Evolutionary conservation across 1,284 basidiomycete species (phyloP).

Genomic region (Cerrena zonata): DNA sequence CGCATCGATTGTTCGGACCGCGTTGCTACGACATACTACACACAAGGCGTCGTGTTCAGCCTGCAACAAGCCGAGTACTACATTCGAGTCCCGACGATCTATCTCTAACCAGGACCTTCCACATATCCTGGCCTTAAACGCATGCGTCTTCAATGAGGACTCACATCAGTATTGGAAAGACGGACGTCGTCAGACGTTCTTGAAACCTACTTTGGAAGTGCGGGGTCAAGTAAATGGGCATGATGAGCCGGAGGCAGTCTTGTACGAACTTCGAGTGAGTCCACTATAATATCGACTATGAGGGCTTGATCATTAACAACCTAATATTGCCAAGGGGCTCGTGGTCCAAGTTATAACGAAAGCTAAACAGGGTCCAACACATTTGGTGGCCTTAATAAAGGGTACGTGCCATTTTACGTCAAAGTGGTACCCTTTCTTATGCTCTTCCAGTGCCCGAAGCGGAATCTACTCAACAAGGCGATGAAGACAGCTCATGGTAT

Average conservation of each 20-base stretch:
- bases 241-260: conserved; percentile 50
- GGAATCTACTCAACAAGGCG: conserved; percentile 36
- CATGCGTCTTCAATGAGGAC: conserved; percentile 75
- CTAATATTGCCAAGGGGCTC: conserved; percentile 48
- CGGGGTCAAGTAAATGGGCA: conserved; percentile 54
- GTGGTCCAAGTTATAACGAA: conserved; percentile 80
- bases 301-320: conserved; percentile 3
- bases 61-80: conserved; percentile 69
- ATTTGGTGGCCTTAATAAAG: conserved; percentile 86
- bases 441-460: conserved; percentile 57
- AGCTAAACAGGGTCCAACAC: conserved; percentile 57
- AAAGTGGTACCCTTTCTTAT: conserved; percentile 7
- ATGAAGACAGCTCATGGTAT: conserved; percentile 69
- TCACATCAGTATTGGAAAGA: conserved; percentile 77
- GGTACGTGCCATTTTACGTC: conserved; percentile 34
- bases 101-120: conserved; percentile 71
- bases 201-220: conserved; percentile 49
- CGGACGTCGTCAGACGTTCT: conserved; percentile 44
- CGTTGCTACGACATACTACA: conserved; percentile 75
- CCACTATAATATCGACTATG: neutral
- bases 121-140: conserved; percentile 84
- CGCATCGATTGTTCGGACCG: conserved; percentile 65
- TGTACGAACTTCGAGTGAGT: conserved; percentile 72
- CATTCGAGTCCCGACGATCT: conserved; percentile 68
- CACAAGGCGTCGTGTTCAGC: conserved; percentile 82